These are phyloP conservation scores for Picea sitchensis DNA, from an alignment of 75 land plant genomes.

Conservation along the genomic window DNA sequence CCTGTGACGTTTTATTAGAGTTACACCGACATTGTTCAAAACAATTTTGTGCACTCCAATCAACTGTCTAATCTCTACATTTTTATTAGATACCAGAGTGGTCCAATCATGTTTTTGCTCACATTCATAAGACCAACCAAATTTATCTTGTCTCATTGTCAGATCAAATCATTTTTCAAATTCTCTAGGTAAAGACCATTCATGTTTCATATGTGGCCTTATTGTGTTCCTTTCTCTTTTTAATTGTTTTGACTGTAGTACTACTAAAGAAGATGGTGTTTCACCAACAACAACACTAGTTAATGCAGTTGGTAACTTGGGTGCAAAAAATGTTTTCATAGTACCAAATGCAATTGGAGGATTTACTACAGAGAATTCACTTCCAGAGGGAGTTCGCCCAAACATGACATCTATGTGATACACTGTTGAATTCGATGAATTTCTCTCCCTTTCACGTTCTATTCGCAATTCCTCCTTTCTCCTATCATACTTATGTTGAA, in stretches of 20 bases:
- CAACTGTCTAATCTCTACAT: slow-evolving; percentile 85
- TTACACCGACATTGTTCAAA: too few relatives aligned
- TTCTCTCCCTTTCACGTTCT: too few relatives aligned
- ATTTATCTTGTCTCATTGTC: neutral
- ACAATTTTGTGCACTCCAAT: slow-evolving; percentile 89
- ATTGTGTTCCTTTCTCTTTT: slow-evolving; percentile 76
- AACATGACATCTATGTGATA: slow-evolving; percentile 89
- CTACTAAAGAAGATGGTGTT: slow-evolving; percentile 24
- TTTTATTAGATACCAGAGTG: slow-evolving; percentile 92
- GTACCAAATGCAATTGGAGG: slow-evolving; percentile 58
- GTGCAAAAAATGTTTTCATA: slow-evolving; percentile 73
- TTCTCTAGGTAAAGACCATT: slow-evolving; percentile 66
- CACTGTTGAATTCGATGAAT: slow-evolving; percentile 63
- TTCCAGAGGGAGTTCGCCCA: slow-evolving; percentile 65
- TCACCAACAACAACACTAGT: slow-evolving; percentile 46
- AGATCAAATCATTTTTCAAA: too few relatives aligned
- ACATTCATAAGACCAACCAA: slow-evolving; percentile 92
- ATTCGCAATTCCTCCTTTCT: too few relatives aligned
- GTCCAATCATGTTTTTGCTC: slow-evolving; percentile 96
- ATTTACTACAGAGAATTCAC: slow-evolving; percentile 25
- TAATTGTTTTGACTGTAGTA: slow-evolving; percentile 21
- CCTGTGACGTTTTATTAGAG: too few relatives aligned
- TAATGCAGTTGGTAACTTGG: slow-evolving; percentile 62
- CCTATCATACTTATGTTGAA: too few relatives aligned
- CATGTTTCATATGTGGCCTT: slow-evolving; percentile 86